Percentiles rank a stretch among this genome's conserved stretches.
phyloP scores from a whole-genome alignment of 176 grass and related monocot species.

The Carex myosuroides region DNA sequence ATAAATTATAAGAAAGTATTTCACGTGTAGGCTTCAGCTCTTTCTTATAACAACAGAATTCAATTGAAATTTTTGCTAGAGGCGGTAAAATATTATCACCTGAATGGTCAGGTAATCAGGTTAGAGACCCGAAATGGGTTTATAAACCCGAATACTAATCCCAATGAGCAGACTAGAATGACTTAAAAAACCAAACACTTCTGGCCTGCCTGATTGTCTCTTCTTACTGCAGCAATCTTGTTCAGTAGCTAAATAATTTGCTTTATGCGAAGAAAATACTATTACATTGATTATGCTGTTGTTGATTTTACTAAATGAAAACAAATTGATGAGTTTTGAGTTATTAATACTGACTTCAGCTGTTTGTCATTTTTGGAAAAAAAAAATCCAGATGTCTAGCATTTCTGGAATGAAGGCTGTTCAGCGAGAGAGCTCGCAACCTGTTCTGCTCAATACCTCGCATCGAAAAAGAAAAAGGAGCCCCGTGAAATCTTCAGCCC shows the following conservation, averaged over 20 bases:
- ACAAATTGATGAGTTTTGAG: not conserved
- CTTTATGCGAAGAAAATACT: not conserved
- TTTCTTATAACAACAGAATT: not conserved
- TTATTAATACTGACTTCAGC: not conserved
- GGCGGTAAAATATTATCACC: not conserved
- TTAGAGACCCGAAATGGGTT: not conserved
- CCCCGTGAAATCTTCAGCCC: not conserved
- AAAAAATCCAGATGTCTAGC: slow-evolving; percentile 9
- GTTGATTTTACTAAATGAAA: not conserved
- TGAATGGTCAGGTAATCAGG: not conserved
- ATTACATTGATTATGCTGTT: not conserved
- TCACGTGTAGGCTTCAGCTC: not conserved
- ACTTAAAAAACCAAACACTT: not conserved
- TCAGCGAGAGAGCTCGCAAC: not conserved
- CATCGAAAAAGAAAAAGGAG: slow-evolving; percentile 14
- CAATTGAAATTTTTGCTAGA: not conserved
- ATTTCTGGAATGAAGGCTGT: slow-evolving; percentile 15
- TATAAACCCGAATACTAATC: not conserved
- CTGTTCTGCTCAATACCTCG: not conserved
- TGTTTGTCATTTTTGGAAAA: not conserved
- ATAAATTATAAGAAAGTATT: not conserved
- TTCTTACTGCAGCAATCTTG: not conserved
- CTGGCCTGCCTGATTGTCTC: not conserved
- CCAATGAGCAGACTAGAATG: not conserved
- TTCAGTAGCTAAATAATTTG: not conserved